Conservation (phyloP, 1,284 basidiomycete genomes). For the Tylopilus sp. region DNA sequence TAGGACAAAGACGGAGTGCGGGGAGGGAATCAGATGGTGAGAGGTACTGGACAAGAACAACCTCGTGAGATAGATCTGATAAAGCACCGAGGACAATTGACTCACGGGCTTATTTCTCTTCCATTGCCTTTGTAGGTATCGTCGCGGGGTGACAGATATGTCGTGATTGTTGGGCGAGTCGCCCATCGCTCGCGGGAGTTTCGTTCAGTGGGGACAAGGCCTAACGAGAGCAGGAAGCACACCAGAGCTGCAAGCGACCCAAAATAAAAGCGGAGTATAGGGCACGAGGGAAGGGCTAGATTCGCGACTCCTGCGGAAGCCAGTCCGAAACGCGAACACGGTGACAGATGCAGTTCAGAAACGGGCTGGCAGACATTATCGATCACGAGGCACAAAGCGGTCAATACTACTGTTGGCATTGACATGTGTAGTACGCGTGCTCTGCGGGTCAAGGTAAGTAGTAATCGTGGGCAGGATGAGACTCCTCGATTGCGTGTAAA, state of each 20-base stretch:
- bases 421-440: conserved; percentile 42
- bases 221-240: conserved; percentile 16
- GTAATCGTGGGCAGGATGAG: conserved; percentile 16
- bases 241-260: conserved; percentile 16
- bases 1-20: conserved; percentile 56
- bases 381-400: conserved; percentile 33
- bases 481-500: conserved; percentile 19
- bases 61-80: conserved; percentile 26
- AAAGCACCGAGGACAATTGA: conserved; percentile 7
- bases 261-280: conserved; percentile 36
- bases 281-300: conserved; percentile 43
- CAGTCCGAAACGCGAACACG: conserved; percentile 42
- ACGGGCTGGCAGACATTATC: conserved; percentile 28
- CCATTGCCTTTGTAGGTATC: conserved; percentile 47
- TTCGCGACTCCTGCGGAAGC: conserved; percentile 34
- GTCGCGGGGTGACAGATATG: conserved; percentile 34
- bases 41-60: conserved; percentile 49
- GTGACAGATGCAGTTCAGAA: conserved; percentile 26
- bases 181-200: conserved; percentile 19
- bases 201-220: conserved; percentile 3
- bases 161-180: conserved; percentile 28
- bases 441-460: conserved; percentile 16
- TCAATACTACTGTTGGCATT: conserved; percentile 17
- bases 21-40: conserved; percentile 64
- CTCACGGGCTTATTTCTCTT: conserved; percentile 48